A percentile compares a stretch with the other conserved stretches of the same genome.
Evolutionary conservation across 1,284 basidiomycete species (phyloP).

Genomic region (Microbotryomycetes sp.): DNA sequence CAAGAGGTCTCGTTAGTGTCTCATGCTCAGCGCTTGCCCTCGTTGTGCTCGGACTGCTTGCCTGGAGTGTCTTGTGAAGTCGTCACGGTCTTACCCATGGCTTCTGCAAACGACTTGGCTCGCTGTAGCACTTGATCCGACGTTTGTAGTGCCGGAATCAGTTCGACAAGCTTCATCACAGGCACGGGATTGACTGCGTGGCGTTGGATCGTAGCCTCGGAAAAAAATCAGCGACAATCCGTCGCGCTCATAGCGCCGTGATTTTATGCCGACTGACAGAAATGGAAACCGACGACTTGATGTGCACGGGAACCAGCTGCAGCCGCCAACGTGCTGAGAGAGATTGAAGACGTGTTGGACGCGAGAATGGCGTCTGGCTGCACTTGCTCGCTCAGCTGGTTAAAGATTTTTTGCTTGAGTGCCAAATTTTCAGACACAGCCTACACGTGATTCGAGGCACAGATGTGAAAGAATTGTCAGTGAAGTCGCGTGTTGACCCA

Average conservation of each 20-base stretch:
- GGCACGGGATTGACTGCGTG: conserved; percentile 31
- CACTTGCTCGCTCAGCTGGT: conserved; percentile 59
- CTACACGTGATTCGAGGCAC: conserved; percentile 49
- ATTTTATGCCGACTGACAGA: conserved; percentile 14
- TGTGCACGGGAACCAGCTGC: conserved; percentile 58
- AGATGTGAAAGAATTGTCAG: neutral
- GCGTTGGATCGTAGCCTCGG: neutral
- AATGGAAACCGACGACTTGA: conserved; percentile 58
- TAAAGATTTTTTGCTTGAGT: conserved; percentile 75
- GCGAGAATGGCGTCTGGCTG: conserved; percentile 74
- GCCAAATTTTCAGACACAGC: conserved; percentile 81
- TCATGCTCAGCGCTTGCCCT: neutral
- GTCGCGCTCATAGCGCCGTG: neutral
- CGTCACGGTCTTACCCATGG: conserved; percentile 90
- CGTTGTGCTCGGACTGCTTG: neutral
- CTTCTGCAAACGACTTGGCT: conserved; percentile 73
- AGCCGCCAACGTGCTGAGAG: conserved; percentile 86
- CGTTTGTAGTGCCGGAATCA: conserved; percentile 90
- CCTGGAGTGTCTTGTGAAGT: conserved; percentile 84
- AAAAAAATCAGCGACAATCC: neutral
- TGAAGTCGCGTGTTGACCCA: neutral
- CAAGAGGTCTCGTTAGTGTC: conserved; percentile 6
- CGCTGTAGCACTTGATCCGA: conserved; percentile 64
- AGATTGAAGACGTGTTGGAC: conserved; percentile 89
- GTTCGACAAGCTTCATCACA: conserved; percentile 67